Base-by-base conservation (phyloP, 805 yeast genomes). In the Maudiozyma saulgeensis region DNA sequence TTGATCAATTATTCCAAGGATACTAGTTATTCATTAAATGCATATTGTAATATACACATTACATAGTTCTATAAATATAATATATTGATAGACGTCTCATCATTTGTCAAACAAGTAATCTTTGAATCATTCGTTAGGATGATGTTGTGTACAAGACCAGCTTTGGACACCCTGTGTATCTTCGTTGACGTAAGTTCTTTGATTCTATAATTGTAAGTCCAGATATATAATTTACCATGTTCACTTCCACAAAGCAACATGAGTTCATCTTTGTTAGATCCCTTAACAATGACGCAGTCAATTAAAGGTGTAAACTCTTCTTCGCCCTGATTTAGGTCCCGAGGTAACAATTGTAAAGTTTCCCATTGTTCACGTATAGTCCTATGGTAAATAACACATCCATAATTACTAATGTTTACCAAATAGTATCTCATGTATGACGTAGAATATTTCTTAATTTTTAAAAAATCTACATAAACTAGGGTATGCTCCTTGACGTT, bases 1-100 rank as follows among this genome's bases (percentile, higher is more conserved):
- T 72, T 6, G 74, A 72, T 49, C 60, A 61, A 31, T 51, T 70
- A 15, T 71, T 72, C 49, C 55, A 61, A 48, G 69, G 64, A 2
- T 60, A n/a, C 18, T 35, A 35, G 18, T 3, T 35, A 28, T 28
- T 11, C 3, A 9, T 28, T 28, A 28, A 28, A n/a, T 35, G 38
- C 38, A 13, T 35, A 15, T 13, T 28, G 32, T 28, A 28, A 28
- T 28, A 28, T 9, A 28, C 32, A 28, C 32, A 28, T 35, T 35
- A 35, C 37, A 43, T 35, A 23, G 7, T 44, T 25, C 47, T 35
- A 45, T 48, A 48, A 37, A 37, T 49, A 23, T 38, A 53, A 40
- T 16, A 32, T 47, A 21, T 41, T 46, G 12, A 56, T 45, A 19
- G 38, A 31, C 1, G 50, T 51, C 37, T 51, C 45, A 21, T 46